A percentile compares a stretch with the other conserved stretches of the same genome.
phyloP scores from a whole-genome alignment of 1,284 basidiomycete genomes.

The Amylostereum areolatum region DNA sequence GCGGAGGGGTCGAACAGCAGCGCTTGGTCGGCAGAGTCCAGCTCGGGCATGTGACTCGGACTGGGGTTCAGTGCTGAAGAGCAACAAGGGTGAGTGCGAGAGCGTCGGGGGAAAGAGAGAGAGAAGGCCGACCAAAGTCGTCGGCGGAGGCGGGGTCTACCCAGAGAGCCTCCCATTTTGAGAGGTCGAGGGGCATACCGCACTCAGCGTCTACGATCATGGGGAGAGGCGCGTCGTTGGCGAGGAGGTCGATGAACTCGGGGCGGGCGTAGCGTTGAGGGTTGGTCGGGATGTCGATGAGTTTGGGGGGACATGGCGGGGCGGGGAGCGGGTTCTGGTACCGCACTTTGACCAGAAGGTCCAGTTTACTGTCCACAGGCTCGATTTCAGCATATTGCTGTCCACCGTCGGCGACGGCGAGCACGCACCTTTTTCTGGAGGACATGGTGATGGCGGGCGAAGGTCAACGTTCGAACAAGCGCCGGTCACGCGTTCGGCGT shows the following conservation, averaged over 20 bases:
- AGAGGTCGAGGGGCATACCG: conserved; percentile 89
- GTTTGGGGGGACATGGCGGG: conserved; percentile 92
- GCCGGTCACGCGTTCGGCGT: neutral
- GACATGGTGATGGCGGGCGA: conserved; percentile 9
- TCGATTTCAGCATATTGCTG: neutral
- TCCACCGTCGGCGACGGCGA: neutral
- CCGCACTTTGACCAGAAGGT: conserved; percentile 86
- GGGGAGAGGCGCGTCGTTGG: conserved; percentile 75
- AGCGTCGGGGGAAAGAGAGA: neutral
- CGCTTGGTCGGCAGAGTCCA: conserved; percentile 71
- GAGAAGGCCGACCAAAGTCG: conserved; percentile 24
- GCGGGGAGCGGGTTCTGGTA: conserved; percentile 90
- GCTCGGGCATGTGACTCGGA: conserved; percentile 46
- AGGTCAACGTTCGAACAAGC: neutral
- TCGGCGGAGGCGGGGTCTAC: conserved; percentile 68
- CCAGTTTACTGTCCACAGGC: conserved; percentile 52
- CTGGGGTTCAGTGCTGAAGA: conserved; percentile 63
- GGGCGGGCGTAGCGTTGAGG: conserved; percentile 81
- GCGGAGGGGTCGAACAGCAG: conserved; percentile 49
- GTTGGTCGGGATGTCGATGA: conserved; percentile 83
- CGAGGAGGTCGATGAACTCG: conserved; percentile 76
- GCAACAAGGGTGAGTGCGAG: conserved; percentile 5
- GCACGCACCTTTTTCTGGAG: conserved; percentile 14
- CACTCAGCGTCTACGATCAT: conserved; percentile 94
- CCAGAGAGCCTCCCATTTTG: conserved; percentile 79